A percentile compares a stretch with the other conserved stretches of the same genome.
Evolutionary conservation across 345 rosid species (phyloP).

Genomic region (Aquilaria malaccensis): DNA sequence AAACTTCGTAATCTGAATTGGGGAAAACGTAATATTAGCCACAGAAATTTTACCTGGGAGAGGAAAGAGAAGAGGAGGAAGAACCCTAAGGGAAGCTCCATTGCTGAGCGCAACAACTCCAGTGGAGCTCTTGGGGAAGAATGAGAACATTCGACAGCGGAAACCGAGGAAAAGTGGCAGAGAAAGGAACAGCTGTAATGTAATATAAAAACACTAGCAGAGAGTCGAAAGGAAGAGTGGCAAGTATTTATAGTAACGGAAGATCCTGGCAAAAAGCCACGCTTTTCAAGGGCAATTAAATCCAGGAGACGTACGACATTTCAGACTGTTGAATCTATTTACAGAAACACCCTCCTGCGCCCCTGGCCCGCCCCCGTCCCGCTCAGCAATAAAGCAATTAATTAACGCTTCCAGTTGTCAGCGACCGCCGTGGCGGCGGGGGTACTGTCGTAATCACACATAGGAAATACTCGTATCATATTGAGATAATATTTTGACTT

Average conservation of each 20-base stretch:
- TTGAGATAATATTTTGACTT: too few species aligned
- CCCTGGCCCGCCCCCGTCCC: conserved; percentile 5
- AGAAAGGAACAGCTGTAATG: conserved; percentile 4
- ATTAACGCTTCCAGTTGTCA: too few species aligned
- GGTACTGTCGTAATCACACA: too few species aligned
- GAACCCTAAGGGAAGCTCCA: conserved; percentile 17
- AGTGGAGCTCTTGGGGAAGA: neutral
- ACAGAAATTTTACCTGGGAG: conserved; percentile 32
- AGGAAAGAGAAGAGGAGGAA: conserved; percentile 21
- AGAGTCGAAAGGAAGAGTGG: conserved; percentile 4
- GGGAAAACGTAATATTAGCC: neutral
- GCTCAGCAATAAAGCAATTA: too few species aligned
- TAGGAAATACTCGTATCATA: too few species aligned
- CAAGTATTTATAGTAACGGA: conserved; percentile 28
- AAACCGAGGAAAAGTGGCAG: neutral
- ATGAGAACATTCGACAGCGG: neutral
- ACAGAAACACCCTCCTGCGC: conserved; percentile 36
- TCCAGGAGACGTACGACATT: neutral
- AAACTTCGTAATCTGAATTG: neutral
- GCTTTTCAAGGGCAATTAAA: conserved; percentile 1
- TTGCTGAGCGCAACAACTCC: conserved; percentile 13
- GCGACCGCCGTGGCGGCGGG: too few species aligned
- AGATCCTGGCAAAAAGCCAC: neutral
- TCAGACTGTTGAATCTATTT: neutral
- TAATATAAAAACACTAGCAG: neutral